These are phyloP conservation scores for Artemisia tridentata DNA, from an alignment of 129 eudicot genomes.

Conservation along the genomic window DNA sequence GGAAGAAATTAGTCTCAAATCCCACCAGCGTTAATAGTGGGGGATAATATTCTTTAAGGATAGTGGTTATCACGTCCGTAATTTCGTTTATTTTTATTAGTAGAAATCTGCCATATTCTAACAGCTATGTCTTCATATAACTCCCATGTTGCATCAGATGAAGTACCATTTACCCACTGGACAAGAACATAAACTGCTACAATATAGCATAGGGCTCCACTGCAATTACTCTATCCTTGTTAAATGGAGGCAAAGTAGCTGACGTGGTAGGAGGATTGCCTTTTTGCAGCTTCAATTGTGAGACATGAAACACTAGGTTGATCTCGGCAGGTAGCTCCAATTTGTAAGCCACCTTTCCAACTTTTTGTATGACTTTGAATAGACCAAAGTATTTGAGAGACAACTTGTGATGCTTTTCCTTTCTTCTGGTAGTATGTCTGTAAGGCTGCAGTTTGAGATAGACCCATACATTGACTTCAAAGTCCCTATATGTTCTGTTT, in stretches of 20 bases:
- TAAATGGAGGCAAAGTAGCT: background rate
- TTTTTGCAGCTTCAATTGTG: background rate
- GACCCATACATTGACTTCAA: background rate
- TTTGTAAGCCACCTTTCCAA: background rate
- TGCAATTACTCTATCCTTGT: background rate
- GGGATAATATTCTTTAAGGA: too few species aligned
- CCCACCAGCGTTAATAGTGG: too few species aligned
- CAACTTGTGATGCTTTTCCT: background rate
- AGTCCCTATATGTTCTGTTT: background rate
- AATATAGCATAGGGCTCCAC: background rate
- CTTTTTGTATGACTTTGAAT: too few species aligned
- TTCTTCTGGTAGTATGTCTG: background rate
- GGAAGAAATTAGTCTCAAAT: too few species aligned
- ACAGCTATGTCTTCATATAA: background rate
- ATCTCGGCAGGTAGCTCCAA: background rate
- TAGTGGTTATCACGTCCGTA: too few species aligned
- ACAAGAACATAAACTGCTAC: background rate
- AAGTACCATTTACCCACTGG: background rate
- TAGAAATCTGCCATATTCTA: too few species aligned
- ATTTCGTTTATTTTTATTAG: too few species aligned
- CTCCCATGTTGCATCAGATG: background rate
- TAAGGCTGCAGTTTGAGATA: background rate
- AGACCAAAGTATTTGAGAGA: background rate
- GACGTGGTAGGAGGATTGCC: background rate
- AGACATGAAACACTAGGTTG: background rate